A percentile compares a stretch with the other conserved stretches of the same genome.
phyloP scores from a whole-genome alignment of 768 basidiomycete genomes.

The Boletus vinaceobasis region DNA sequence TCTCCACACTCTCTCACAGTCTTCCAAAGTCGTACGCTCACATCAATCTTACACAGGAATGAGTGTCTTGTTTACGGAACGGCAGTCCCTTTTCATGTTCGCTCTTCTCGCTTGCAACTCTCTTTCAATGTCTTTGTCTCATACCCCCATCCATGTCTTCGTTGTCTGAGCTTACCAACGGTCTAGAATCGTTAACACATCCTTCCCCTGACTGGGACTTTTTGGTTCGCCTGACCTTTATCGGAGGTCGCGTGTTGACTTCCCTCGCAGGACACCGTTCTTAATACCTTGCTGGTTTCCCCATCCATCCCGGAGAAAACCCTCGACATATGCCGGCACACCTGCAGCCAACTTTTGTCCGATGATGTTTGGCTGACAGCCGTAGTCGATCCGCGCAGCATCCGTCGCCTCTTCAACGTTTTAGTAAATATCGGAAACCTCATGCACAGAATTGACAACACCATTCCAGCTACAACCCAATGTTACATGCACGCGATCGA shows the following conservation, averaged over 20 bases:
- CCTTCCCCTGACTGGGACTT: slow-evolving; percentile 32
- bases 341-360: slow-evolving; percentile 32
- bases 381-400: slow-evolving; percentile 27
- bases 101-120: slow-evolving; percentile 14
- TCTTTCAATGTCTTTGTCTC: slow-evolving; percentile 15
- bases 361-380: slow-evolving; percentile 23
- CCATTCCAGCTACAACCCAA: slow-evolving; percentile 28
- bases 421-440: slow-evolving; percentile 41
- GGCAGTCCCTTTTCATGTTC: slow-evolving; percentile 18
- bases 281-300: slow-evolving; percentile 24
- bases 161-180: slow-evolving; percentile 24
- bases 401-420: slow-evolving; percentile 45
- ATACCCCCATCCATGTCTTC: slow-evolving; percentile 21
- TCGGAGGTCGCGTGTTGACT: slow-evolving; percentile 8
- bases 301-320: slow-evolving; percentile 31
- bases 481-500: slow-evolving; percentile 45
- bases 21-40: slow-evolving; percentile 25
- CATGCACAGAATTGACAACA: slow-evolving; percentile 28
- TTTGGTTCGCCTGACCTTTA: slow-evolving; percentile 22
- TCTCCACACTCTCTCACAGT: slow-evolving; percentile 36
- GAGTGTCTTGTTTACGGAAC: slow-evolving; percentile 31
- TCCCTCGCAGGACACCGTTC: slow-evolving; percentile 22
- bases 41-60: slow-evolving; percentile 33
- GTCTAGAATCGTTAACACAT: slow-evolving; percentile 21
- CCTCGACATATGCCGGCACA: slow-evolving; percentile 29